Evolutionary conservation across 2,329 filamentous ascomycete species (phyloP).

Genomic region (Diaporthe citrichinensis): DNA sequence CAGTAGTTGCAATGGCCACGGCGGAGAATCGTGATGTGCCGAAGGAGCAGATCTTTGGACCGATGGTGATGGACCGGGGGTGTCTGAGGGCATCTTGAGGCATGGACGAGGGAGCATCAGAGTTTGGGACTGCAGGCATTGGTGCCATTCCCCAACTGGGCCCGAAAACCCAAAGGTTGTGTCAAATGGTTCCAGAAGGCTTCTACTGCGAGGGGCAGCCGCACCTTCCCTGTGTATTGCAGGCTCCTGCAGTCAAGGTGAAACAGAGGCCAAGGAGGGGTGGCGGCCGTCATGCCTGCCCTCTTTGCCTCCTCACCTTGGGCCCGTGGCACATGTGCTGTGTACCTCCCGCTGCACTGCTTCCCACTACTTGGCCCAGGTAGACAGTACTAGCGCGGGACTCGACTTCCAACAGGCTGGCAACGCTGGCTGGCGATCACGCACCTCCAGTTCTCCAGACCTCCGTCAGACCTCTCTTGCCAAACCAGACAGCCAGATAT

Average conservation of each 20-base stretch:
- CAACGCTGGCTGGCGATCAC: slow-evolving; percentile 27
- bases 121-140: slow-evolving; percentile 1
- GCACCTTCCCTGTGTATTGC: background rate
- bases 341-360: background rate
- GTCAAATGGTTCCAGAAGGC: slow-evolving; percentile 40
- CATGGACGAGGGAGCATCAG: slow-evolving; percentile 8
- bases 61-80: slow-evolving; percentile 1
- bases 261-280: slow-evolving; percentile 36
- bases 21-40: slow-evolving; percentile 21
- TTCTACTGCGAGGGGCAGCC: background rate
- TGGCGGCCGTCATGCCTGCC: slow-evolving; percentile 14
- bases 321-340: background rate
- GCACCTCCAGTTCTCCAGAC: slow-evolving; percentile 9
- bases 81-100: slow-evolving; percentile 11
- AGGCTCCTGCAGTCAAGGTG: slow-evolving; percentile 29
- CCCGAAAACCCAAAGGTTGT: slow-evolving; percentile 4
- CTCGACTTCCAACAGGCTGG: slow-evolving; percentile 3
- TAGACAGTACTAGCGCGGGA: background rate
- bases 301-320: background rate
- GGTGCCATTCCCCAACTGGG: background rate
- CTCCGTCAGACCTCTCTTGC: background rate
- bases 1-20: background rate
- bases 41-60: slow-evolving; percentile 1
- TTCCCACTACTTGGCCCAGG: background rate
- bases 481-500: background rate